A percentile compares a stretch with the other conserved stretches of the same genome.
Evolutionary conservation across 805 yeast genomes (phyloP).

Genomic region (Myxozyma vanderwaltii): DNA sequence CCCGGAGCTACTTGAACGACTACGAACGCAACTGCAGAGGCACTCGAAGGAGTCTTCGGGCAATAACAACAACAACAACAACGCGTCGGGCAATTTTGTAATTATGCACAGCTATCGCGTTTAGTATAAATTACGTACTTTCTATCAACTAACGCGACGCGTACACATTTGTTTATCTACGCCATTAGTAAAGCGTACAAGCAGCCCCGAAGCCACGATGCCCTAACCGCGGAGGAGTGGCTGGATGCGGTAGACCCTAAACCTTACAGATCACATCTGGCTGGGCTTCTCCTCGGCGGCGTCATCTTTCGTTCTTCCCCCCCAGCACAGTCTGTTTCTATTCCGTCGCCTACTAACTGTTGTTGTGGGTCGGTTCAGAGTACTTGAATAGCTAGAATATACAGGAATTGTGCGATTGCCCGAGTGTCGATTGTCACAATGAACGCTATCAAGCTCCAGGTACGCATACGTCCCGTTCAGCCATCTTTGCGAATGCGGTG

Average conservation of each 20-base stretch:
- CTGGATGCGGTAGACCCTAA: not conserved
- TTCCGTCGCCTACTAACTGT: not conserved
- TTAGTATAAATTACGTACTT: too few species aligned
- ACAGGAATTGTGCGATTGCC: not conserved
- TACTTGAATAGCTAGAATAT: not conserved
- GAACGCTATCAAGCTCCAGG: constrained; percentile 68
- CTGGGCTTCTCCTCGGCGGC: not conserved
- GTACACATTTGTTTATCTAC: too few species aligned
- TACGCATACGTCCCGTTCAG: constrained; percentile 39
- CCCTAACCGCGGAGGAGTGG: not conserved
- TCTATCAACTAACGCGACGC: too few species aligned
- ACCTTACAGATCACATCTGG: not conserved
- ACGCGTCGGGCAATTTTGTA: constrained; percentile 6
- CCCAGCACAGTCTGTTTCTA: not conserved
- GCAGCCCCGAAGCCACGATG: too few species aligned
- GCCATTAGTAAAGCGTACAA: too few species aligned
- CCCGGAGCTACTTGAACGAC: constrained; percentile 11
- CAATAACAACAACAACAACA: not conserved
- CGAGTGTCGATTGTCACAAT: constrained; percentile 39
- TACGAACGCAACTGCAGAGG: constrained; percentile 9
- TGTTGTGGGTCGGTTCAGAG: not conserved
- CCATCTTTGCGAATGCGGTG: too few species aligned
- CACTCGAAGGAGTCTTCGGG: not conserved
- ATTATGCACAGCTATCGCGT: constrained; percentile 4
- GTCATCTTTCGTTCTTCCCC: too few species aligned